phyloP scores from a whole-genome alignment of 352 stramenopile species.

The Phytophthora aleatoria region DNA sequence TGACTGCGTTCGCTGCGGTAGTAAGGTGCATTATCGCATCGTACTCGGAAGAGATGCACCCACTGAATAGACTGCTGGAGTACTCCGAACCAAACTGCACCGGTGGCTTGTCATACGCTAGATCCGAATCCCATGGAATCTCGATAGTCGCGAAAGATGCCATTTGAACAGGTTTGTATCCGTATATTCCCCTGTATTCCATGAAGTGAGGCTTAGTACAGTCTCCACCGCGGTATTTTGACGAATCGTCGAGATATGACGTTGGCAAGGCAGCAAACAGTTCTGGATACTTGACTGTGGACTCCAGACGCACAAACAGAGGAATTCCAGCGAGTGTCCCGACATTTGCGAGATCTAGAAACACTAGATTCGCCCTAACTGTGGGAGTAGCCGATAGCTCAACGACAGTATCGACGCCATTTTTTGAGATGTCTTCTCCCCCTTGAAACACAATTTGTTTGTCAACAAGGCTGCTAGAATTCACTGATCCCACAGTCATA shows the following conservation, averaged over 20 bases:
- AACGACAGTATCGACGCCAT: background rate
- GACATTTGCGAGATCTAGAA: background rate
- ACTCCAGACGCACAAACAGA: background rate
- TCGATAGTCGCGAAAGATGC: background rate
- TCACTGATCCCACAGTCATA: background rate
- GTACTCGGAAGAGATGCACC: constrained; percentile 5
- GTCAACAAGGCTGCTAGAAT: background rate
- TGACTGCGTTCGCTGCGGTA: background rate
- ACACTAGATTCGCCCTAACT: background rate
- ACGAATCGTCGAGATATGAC: background rate
- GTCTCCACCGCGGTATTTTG: background rate
- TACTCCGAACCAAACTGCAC: background rate
- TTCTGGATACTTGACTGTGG: background rate
- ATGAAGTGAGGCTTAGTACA: constrained; percentile 7
- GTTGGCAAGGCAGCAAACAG: background rate
- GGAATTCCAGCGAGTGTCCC: background rate
- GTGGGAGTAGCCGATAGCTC: background rate
- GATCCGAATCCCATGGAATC: background rate
- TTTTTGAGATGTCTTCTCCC: background rate
- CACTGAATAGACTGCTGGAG: constrained; percentile 4
- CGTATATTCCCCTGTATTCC: constrained; percentile 2
- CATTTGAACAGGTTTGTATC: background rate
- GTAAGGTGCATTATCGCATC: background rate
- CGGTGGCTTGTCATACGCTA: background rate
- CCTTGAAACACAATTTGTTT: background rate